Evolutionary conservation across 352 stramenopile genomes (phyloP), one percentile per base, ranked within the genome.

Genomic region (Pythium diclinum): DNA sequence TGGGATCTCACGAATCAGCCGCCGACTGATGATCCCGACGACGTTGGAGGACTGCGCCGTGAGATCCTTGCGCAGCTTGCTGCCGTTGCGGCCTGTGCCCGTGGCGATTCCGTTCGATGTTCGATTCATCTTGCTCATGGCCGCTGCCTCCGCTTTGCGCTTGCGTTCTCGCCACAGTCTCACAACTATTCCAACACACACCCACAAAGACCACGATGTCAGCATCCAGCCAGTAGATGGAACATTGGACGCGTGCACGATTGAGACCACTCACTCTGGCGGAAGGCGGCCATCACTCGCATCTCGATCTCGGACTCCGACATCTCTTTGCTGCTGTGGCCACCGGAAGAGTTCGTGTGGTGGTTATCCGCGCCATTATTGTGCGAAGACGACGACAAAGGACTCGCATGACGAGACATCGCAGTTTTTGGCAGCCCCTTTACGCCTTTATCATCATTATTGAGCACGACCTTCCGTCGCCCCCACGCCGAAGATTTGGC

Each of bases 1-100:
- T 0, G 81, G 85, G 17, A 93, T 81, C 32, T 91, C 78, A 25
- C 81, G 75, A 47, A 91, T 87, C 61, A 91, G 69, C n/a, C 81
- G 74, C 9, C 78, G 78, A 60, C 82, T 90, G 66, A 93, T 63
- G 44, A 93, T 91, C 19, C 81, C 82, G 9, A 89, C 81, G 33
- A 93, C 78, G 63, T 86, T 87, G 6, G 76, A 79, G 28, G 83
- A 85, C 53, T 90, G 73, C 1, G 81, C 77, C 32, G 73, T 67
- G 19, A 89, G 61, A 51, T 89, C 79, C 16, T 74, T 81, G 9
- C 79, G 73, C 10, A 87, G 34, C 47, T 89, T 89, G 44, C 71
- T 73, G 32, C 66, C 61, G 8, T 74, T 67, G 17, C 68, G 63
- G 7, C 73, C 68, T 17, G 65, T 54, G 28, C 49, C 67, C 3